phyloP scores from a whole-genome alignment of 805 yeast species.

The Kregervanrija fluxuum region DNA sequence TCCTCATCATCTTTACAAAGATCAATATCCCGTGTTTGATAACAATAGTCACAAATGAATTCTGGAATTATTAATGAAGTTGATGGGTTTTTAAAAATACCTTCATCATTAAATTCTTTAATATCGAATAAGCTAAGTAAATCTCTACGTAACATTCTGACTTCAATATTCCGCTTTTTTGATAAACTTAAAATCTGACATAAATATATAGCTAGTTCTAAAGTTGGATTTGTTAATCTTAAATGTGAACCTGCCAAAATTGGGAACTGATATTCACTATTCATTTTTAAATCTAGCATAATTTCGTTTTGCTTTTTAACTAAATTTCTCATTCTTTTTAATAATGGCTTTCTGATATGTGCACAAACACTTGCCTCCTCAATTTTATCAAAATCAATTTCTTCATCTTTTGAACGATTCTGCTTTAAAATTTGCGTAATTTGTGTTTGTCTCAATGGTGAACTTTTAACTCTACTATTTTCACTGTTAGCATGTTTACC shows the following conservation, averaged over 20 bases:
- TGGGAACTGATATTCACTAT: slow-evolving; percentile 67
- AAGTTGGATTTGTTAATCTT: slow-evolving; percentile 55
- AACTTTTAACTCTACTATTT: slow-evolving; percentile 23
- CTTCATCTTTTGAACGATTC: slow-evolving; percentile 24
- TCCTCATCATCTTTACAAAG: slow-evolving; percentile 61
- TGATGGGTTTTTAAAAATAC: slow-evolving; percentile 69
- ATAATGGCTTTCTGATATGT: slow-evolving; percentile 53
- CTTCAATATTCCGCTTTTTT: slow-evolving; percentile 58
- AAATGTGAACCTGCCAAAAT: slow-evolving; percentile 66
- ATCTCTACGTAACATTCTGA: slow-evolving; percentile 66
- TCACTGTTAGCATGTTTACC: neutral
- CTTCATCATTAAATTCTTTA: slow-evolving; percentile 75
- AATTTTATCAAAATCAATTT: slow-evolving; percentile 10
- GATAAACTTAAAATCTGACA: slow-evolving; percentile 69
- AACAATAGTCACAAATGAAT: slow-evolving; percentile 76
- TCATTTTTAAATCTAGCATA: slow-evolving; percentile 56
- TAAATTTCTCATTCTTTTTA: slow-evolving; percentile 59
- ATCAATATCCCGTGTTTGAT: slow-evolving; percentile 67
- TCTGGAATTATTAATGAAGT: slow-evolving; percentile 58
- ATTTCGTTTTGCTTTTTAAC: slow-evolving; percentile 66
- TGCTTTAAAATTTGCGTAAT: slow-evolving; percentile 46
- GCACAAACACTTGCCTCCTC: slow-evolving; percentile 43
- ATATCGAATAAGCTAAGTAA: slow-evolving; percentile 68
- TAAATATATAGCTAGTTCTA: slow-evolving; percentile 71
- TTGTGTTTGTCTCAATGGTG: slow-evolving; percentile 60